A percentile compares a stretch with the other conserved stretches of the same genome.
Evolutionary conservation across 1,284 basidiomycete species (phyloP).

Genomic region (Marasmius oreades): DNA sequence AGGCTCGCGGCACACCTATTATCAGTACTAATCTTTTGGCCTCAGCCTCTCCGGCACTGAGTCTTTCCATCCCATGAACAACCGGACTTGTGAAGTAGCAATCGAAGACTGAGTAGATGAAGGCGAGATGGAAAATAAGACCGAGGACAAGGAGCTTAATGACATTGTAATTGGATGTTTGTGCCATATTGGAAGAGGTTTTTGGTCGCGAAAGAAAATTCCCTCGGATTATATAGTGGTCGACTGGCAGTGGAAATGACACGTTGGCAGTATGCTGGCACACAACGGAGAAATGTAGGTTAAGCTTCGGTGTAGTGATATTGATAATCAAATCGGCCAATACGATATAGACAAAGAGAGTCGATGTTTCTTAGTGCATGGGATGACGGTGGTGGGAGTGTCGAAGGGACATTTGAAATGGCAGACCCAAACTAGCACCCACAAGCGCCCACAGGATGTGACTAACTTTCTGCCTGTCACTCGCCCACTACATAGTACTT

Average conservation of each 20-base stretch:
- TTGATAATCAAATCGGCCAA: too few species aligned
- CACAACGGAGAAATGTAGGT: not conserved
- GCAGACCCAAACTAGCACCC: too few species aligned
- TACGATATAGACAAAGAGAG: too few species aligned
- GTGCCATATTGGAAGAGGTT: not conserved
- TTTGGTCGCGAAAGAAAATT: not conserved
- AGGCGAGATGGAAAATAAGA: slow-evolving; percentile 72
- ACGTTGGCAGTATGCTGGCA: not conserved
- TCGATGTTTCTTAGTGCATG: too few species aligned
- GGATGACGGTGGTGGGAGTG: too few species aligned
- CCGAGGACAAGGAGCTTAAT: slow-evolving; percentile 55
- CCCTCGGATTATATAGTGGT: not conserved
- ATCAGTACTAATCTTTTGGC: slow-evolving; percentile 80
- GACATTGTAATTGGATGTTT: slow-evolving; percentile 30
- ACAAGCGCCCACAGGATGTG: too few species aligned
- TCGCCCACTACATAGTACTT: too few species aligned
- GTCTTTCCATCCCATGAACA: slow-evolving; percentile 67
- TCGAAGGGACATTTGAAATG: too few species aligned
- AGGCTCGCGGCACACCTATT: slow-evolving; percentile 50
- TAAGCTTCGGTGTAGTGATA: not conserved
- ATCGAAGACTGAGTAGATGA: slow-evolving; percentile 79
- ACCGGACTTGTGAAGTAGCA: slow-evolving; percentile 87
- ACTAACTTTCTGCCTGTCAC: too few species aligned
- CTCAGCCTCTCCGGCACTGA: slow-evolving; percentile 41
- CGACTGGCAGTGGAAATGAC: not conserved